phyloP scores from a whole-genome alignment of 345 rosid genomes.

The Lumnitzera littorea region DNA sequence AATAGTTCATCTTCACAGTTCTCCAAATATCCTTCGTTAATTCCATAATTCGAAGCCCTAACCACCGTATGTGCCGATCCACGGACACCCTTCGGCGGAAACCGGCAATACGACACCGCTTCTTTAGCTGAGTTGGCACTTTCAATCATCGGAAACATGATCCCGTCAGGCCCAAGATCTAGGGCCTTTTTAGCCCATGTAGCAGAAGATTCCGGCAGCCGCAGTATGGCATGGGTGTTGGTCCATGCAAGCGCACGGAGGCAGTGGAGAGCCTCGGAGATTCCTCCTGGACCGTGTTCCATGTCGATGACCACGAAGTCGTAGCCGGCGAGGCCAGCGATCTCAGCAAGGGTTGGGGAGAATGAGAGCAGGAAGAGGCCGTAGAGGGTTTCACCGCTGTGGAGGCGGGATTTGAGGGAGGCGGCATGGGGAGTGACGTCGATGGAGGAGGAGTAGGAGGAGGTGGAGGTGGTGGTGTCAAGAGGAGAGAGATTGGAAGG shows the following conservation, averaged over 20 bases:
- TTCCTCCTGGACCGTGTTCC: conserved; percentile 95
- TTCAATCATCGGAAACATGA: conserved; percentile 95
- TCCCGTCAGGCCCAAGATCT: conserved; percentile 83
- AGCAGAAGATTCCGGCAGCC: conserved; percentile 65
- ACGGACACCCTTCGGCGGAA: conserved; percentile 72
- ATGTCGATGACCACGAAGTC: conserved; percentile 85
- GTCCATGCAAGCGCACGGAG: conserved; percentile 61
- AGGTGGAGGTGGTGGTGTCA: conserved; percentile 5
- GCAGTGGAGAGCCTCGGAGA: conserved; percentile 58
- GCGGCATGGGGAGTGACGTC: conserved; percentile 5
- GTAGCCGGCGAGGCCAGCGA: conserved; percentile 74
- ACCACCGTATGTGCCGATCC: conserved; percentile 87
- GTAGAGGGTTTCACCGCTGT: conserved; percentile 63
- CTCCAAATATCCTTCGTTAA: conserved; percentile 70
- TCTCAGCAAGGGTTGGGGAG: conserved; percentile 93
- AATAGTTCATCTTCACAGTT: conserved; percentile 60
- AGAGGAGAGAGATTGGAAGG: conserved; percentile 24
- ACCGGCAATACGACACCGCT: conserved; percentile 78
- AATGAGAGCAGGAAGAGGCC: conserved; percentile 76
- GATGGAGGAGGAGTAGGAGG: neutral
- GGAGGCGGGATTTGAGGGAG: conserved; percentile 72
- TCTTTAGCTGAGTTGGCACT: conserved; percentile 45
- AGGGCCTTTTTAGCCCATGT: conserved; percentile 87
- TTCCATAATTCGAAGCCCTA: conserved; percentile 72
- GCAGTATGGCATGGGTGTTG: conserved; percentile 56